phyloP scores from a whole-genome alignment of 768 basidiomycete genomes.

The Lactarius sanguifluus region DNA sequence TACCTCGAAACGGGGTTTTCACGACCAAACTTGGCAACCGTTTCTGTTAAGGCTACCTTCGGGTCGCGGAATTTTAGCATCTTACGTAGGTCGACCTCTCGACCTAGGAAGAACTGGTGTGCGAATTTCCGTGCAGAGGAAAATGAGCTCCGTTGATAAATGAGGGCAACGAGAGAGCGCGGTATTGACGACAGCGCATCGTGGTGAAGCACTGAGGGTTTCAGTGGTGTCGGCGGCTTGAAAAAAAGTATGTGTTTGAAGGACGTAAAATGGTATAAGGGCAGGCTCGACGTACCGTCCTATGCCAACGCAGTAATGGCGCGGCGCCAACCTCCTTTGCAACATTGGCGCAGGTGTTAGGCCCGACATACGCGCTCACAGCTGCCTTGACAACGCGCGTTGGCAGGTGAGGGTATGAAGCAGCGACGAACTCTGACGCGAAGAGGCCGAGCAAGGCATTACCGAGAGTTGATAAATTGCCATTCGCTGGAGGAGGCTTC shows the following conservation, averaged over 20 bases:
- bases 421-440: slow-evolving; percentile 77
- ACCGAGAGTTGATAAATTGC: slow-evolving; percentile 69
- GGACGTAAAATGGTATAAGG: neutral
- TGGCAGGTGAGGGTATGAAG: slow-evolving; percentile 86
- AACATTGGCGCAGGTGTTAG: slow-evolving; percentile 76
- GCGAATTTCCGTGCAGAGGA: slow-evolving; percentile 84
- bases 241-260: slow-evolving; percentile 1
- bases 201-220: slow-evolving; percentile 62
- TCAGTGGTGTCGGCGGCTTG: slow-evolving; percentile 49
- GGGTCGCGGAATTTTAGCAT: slow-evolving; percentile 85
- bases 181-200: slow-evolving; percentile 89
- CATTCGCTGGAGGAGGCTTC: slow-evolving; percentile 64
- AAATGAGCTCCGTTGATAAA: slow-evolving; percentile 87
- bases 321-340: slow-evolving; percentile 83
- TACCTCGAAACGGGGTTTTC: slow-evolving; percentile 72
- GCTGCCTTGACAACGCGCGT: slow-evolving; percentile 90
- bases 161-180: slow-evolving; percentile 80
- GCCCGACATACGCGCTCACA: slow-evolving; percentile 89
- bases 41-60: slow-evolving; percentile 70
- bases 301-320: slow-evolving; percentile 79
- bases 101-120: slow-evolving; percentile 83
- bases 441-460: slow-evolving; percentile 91
- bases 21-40: slow-evolving; percentile 65
- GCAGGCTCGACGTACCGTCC: slow-evolving; percentile 51
- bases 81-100: slow-evolving; percentile 75